Percentiles rank a stretch among this genome's conserved stretches.
phyloP scores from a whole-genome alignment of 176 grass and related monocot genomes.

The Rhynchospora pubera region DNA sequence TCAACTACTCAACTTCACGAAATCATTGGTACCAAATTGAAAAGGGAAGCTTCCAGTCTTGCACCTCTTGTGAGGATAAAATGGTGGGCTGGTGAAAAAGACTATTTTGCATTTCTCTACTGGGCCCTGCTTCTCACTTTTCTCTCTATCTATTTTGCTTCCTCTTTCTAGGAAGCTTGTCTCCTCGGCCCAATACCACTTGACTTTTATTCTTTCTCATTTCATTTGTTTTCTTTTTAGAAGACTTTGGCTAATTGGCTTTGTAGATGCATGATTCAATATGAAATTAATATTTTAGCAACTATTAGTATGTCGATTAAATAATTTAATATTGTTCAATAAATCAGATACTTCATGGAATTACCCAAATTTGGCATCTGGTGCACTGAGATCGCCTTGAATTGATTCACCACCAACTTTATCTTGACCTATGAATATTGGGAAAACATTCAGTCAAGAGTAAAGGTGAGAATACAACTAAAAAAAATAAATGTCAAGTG shows the following conservation, averaged over 20 bases:
- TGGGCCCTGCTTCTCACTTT: not conserved
- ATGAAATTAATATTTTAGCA: too few species aligned
- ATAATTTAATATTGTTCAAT: too few species aligned
- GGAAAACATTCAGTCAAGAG: not conserved
- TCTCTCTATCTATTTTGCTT: not conserved
- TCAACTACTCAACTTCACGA: not conserved
- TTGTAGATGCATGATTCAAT: too few species aligned
- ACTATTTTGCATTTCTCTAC: not conserved
- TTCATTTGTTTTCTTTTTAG: not conserved
- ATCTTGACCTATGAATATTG: not conserved
- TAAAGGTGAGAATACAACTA: not conserved
- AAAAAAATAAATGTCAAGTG: not conserved
- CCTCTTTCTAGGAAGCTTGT: slow-evolving; percentile 13
- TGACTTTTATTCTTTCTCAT: not conserved
- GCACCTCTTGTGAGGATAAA: not conserved
- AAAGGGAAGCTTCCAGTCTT: not conserved
- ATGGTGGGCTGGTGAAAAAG: not conserved
- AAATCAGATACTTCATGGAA: too few species aligned
- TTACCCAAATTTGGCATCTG: too few species aligned
- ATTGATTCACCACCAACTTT: not conserved
- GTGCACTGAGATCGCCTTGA: too few species aligned
- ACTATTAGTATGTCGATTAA: too few species aligned
- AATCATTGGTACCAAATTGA: not conserved
- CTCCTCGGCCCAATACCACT: not conserved
- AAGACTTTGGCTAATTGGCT: not conserved